Evolutionary conservation across 2,329 filamentous ascomycete genomes (phyloP), one percentile per base, ranked within the genome.

Genomic region (Penicillium sp.): DNA sequence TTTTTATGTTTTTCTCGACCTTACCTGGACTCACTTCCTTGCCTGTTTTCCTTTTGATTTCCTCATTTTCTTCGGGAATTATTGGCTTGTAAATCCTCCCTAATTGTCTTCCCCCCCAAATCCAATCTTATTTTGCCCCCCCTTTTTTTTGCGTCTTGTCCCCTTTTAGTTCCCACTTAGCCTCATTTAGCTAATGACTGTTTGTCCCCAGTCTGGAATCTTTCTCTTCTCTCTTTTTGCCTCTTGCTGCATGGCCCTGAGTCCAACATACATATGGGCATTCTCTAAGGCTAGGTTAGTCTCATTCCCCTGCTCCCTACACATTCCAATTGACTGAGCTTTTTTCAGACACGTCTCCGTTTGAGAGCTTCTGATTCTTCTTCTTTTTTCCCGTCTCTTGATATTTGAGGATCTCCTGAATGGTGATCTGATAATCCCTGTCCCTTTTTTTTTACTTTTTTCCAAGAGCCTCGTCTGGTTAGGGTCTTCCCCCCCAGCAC

Each of bases 371-470:
- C 58, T 57, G 63, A n/a, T 63, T 59, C 55, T 65, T 60, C 61
- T 56, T 55, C 43, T 55, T 58, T 60, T 45, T 48, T 45, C 18
- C 18, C 18, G 47, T 40, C 34, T 45, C 42, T 38, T 46, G 55
- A 45, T 43, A 39, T 52, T 40, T 50, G 42, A 49, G 41, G 50
- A 38, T 56, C 58, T 53, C 61, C 58, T 62, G 62, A 61, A 64
- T 60, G 62, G 55, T 58, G 47, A 58, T 56, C 52, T 57, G 53
- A 62, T 62, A 62, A 52, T 56, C 83, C 75, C 79, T 88, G 79
- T 88, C 88, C 82, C 88, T 92, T 81, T 82, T 21, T 21, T 55
- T 39, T 54, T 55, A 45, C 48, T 38, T 72, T 46, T 42, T 47
- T 32, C 27, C 43, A 44, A 51, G 43, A 57, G 47, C 45, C 45